Conservation (phyloP, 371 early-diverging fungal genomes). For the Chytridium lagenaria region DNA sequence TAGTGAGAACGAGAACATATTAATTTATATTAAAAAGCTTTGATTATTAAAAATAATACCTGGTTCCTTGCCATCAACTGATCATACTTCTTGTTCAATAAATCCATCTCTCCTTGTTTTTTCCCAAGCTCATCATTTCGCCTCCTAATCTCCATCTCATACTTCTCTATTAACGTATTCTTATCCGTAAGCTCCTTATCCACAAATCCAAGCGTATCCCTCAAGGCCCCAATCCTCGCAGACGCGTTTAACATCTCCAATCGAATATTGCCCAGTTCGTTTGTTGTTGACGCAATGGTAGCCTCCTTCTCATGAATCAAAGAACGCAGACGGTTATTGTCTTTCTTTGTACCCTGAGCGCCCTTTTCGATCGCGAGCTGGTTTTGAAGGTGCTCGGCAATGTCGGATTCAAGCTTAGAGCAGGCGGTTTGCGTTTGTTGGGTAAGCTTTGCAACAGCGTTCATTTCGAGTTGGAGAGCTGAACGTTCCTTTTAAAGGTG, state of each 20-base stretch:
- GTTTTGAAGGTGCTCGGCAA: conserved; percentile 57
- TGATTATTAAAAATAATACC: conserved; percentile 32
- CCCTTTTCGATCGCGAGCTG: conserved; percentile 61
- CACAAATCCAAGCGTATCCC: conserved; percentile 37
- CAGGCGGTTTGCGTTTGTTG: conserved; percentile 35
- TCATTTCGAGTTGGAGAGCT: conserved; percentile 53
- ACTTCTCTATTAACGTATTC: conserved; percentile 59
- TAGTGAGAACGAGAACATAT: too few relatives aligned
- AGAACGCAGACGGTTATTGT: conserved; percentile 46
- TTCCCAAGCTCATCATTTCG: conserved; percentile 61
- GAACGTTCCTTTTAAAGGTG: conserved; percentile 46
- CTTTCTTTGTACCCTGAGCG: conserved; percentile 44
- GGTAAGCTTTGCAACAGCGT: conserved; percentile 50
- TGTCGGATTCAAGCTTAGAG: conserved; percentile 53
- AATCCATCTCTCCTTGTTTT: conserved; percentile 60
- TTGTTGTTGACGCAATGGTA: conserved; percentile 49
- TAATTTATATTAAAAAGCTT: not conserved
- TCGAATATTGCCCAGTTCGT: conserved; percentile 52
- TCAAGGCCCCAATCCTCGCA: conserved; percentile 40
- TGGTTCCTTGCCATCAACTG: conserved; percentile 50
- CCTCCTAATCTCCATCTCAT: conserved; percentile 61
- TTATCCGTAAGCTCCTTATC: conserved; percentile 50
- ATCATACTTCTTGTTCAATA: conserved; percentile 63
- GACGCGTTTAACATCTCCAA: conserved; percentile 49
- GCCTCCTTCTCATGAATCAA: conserved; percentile 60